Base-by-base conservation (phyloP, 352 stramenopile genomes). In the Paralagenidium karlingii region DNA sequence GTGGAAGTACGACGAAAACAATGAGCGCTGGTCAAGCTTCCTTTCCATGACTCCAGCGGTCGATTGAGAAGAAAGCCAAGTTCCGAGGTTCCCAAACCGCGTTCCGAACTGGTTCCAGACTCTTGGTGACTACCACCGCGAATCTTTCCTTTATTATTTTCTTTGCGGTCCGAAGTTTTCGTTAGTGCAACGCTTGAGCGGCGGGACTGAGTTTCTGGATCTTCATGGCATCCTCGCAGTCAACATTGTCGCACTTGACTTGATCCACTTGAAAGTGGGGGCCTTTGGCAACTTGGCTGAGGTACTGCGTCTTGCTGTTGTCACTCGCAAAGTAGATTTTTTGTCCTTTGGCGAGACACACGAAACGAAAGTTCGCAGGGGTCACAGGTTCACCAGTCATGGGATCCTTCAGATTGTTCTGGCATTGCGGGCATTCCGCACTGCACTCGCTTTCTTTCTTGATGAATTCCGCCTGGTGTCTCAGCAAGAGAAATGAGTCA, bases 291-390 rank as follows among this genome's bases (percentile, higher is more conserved):
- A 87, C 61, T 22, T 62, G 68, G 28, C 31, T 45, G 8, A 84
- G 43, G 55, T 86, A 90, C 45, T 58, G 37, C 37, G 70, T 64
- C 54, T 78, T 79, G 40, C 55, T 82, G 21, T 49, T 49, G 39
- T 79, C 58, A 15, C 71, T 83, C 22, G 68, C 59, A 46, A 90
- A 90, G 58, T 87, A 90, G 40, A 90, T 69, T 58, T 87, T 90
- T 52, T 90, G 76, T 37, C 68, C 76, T 27, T 80, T 82, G 10
- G 43, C 51, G 21, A 90, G 43, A 45, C 76, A 90, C 22, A 87
- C 58, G 32, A 69, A 82, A 33, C 78, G 60, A 49, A 67, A 84
- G 49, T 79, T 90, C 33, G 55, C 49, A 8, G 47, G 47, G 3
- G 63, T 77, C 36, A 89, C 50, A 9, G 45, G 34, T 27, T 61